Evolutionary conservation across 306 rosid species (phyloP).

Genomic region (Citrullus mucosospermus): DNA sequence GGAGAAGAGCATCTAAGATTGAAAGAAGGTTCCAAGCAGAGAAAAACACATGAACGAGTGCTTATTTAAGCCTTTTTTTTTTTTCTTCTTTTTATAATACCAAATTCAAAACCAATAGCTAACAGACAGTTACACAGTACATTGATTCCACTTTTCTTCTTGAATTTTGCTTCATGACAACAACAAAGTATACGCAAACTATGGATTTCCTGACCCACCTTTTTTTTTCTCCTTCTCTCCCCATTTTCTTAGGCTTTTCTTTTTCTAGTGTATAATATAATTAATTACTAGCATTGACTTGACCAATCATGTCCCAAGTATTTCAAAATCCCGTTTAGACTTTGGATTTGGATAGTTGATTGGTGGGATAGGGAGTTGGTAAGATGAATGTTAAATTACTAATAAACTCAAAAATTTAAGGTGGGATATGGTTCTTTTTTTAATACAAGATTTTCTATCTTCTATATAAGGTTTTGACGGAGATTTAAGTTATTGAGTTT

Average conservation of each 20-base stretch:
- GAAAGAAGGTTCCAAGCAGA: conserved; percentile 54
- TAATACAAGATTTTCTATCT: too few relatives aligned
- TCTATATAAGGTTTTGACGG: too few relatives aligned
- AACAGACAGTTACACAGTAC: conserved; percentile 36
- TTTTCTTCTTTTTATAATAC: conserved; percentile 8
- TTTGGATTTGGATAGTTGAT: too few relatives aligned
- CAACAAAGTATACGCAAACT: conserved; percentile 30
- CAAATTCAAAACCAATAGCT: conserved; percentile 47
- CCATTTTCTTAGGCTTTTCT: neutral
- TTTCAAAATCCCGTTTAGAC: neutral
- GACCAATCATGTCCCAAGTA: neutral
- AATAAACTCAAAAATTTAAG: too few relatives aligned
- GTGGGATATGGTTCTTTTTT: too few relatives aligned
- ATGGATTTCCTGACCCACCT: conserved; percentile 42
- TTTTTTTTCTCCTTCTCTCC: neutral
- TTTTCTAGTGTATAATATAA: neutral
- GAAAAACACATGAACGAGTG: conserved; percentile 37
- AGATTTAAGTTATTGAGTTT: too few relatives aligned
- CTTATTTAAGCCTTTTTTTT: conserved; percentile 15
- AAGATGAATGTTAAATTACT: too few relatives aligned
- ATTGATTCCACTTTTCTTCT: conserved; percentile 33
- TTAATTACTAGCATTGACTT: neutral
- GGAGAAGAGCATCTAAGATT: neutral
- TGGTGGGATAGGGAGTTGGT: too few relatives aligned
- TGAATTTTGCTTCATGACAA: conserved; percentile 31